Conservation (phyloP, 2,329 filamentous ascomycete genomes). For the Xylariaceae sp. region DNA sequence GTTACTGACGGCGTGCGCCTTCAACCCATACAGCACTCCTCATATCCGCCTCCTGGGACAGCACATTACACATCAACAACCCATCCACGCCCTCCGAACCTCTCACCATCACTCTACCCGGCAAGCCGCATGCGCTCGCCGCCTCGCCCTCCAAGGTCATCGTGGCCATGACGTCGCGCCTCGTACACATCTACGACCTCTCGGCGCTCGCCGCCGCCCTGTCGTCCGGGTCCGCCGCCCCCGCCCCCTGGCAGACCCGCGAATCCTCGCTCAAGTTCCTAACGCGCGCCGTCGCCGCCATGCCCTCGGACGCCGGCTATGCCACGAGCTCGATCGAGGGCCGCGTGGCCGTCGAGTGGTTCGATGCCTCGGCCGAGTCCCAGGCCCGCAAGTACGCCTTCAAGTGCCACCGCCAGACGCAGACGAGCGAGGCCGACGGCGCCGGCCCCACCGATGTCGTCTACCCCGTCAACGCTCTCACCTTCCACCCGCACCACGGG, state of each 20-base stretch:
- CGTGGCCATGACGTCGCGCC: slow-evolving; percentile 89
- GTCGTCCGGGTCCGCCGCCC: slow-evolving; percentile 44
- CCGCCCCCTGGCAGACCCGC: slow-evolving; percentile 78
- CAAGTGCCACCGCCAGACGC: slow-evolving; percentile 88
- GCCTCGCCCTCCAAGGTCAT: slow-evolving; percentile 76
- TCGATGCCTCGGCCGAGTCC: slow-evolving; percentile 81
- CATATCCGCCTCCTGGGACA: slow-evolving; percentile 91
- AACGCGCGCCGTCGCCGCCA: slow-evolving; percentile 87
- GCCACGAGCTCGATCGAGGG: slow-evolving; percentile 91
- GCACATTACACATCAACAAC: slow-evolving; percentile 80
- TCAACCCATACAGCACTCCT: slow-evolving; percentile 53
- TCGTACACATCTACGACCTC: slow-evolving; percentile 94
- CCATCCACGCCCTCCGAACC: slow-evolving; percentile 49
- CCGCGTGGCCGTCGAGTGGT: slow-evolving; percentile 95
- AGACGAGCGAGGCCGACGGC: slow-evolving; percentile 47
- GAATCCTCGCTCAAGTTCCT: slow-evolving; percentile 96
- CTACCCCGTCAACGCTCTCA: slow-evolving; percentile 84
- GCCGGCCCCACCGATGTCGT: slow-evolving; percentile 69
- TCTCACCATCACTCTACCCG: slow-evolving; percentile 68
- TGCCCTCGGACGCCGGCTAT: slow-evolving; percentile 95
- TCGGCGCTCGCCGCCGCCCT: slow-evolving; percentile 57
- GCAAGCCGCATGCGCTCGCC: slow-evolving; percentile 86
- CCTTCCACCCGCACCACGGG: slow-evolving; percentile 78
- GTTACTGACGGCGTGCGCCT: no score
- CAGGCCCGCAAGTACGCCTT: slow-evolving; percentile 96